Conservation (phyloP, 176 grass and related monocot species). For the Alloteropsis semialata region DNA sequence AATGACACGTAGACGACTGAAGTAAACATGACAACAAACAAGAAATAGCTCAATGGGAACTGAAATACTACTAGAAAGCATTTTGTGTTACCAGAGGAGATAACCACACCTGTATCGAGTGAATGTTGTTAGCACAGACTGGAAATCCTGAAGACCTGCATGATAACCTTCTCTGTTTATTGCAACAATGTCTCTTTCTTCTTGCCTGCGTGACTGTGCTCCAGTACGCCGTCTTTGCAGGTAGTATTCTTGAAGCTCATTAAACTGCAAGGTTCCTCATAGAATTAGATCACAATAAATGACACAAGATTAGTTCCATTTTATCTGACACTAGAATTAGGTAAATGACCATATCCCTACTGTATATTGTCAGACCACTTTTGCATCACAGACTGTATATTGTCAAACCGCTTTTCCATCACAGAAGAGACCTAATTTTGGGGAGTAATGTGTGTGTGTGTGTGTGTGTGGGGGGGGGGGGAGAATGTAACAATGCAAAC, state of each 20-base stretch:
- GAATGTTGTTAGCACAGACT: conserved; percentile 97
- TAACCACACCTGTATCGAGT: conserved; percentile 87
- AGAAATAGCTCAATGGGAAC: background rate
- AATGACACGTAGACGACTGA: conserved; percentile 81
- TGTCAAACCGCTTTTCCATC: conserved; percentile 11
- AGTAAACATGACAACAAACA: conserved; percentile 28
- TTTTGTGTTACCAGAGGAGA: background rate
- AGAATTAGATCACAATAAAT: conserved; percentile 33
- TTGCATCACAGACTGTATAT: background rate
- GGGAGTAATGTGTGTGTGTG: background rate
- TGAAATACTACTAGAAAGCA: background rate
- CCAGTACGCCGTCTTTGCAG: conserved; percentile 77
- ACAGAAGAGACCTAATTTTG: background rate
- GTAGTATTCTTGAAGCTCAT: conserved; percentile 97
- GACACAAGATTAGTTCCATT: background rate
- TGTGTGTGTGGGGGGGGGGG: too few relatives aligned
- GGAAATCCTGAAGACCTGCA: conserved; percentile 89
- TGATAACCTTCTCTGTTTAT: conserved; percentile 92
- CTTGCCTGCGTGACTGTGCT: conserved; percentile 52
- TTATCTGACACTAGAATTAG: conserved; percentile 10
- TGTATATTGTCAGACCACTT: background rate
- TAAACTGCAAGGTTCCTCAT: conserved; percentile 62
- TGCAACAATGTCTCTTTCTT: conserved; percentile 59
- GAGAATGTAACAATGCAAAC: background rate
- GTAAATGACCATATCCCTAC: background rate